Evolutionary conservation across 768 basidiomycete genomes (phyloP).

Genomic region (Boletellus ananas): DNA sequence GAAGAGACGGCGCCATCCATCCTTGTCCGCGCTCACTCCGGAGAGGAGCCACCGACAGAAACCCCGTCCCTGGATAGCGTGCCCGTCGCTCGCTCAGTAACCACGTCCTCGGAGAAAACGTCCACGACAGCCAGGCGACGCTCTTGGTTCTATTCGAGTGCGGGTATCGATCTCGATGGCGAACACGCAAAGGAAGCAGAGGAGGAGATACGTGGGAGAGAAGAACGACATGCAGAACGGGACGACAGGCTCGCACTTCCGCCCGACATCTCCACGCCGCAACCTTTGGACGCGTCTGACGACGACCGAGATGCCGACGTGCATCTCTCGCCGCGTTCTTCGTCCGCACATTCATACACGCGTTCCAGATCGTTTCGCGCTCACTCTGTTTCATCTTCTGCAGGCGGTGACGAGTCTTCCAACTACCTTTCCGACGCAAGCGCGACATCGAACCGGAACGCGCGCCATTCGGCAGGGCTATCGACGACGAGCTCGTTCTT

Average conservation of each 20-base stretch:
- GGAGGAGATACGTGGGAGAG: slow-evolving; percentile 17
- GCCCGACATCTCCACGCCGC: slow-evolving; percentile 6
- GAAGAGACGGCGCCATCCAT: slow-evolving; percentile 26
- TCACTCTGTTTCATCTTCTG: slow-evolving; percentile 34
- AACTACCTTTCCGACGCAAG: slow-evolving; percentile 34
- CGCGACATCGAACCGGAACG: slow-evolving; percentile 24
- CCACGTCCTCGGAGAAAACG: slow-evolving; percentile 19
- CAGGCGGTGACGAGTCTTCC: slow-evolving; percentile 24
- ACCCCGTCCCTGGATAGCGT: slow-evolving; percentile 22
- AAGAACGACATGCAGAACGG: slow-evolving; percentile 32
- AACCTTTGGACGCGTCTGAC: slow-evolving; percentile 13
- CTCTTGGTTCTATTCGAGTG: slow-evolving; percentile 55
- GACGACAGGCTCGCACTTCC: slow-evolving; percentile 30
- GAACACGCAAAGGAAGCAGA: slow-evolving; percentile 23
- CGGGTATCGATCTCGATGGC: slow-evolving; percentile 34
- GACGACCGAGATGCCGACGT: slow-evolving; percentile 17
- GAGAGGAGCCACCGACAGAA: slow-evolving; percentile 25
- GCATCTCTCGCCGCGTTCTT: slow-evolving; percentile 35
- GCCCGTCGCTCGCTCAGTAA: slow-evolving; percentile 21
- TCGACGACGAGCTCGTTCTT: slow-evolving; percentile 59
- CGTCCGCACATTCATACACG: slow-evolving; percentile 42
- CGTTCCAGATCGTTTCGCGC: slow-evolving; percentile 33
- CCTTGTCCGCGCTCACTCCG: slow-evolving; percentile 27
- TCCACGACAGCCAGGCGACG: slow-evolving; percentile 38
- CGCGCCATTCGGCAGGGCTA: slow-evolving; percentile 41